A percentile compares a stretch with the other conserved stretches of the same genome.
Conservation (phyloP, 495 filamentous ascomycete species). For the Clohesyomyces aquaticus region DNA sequence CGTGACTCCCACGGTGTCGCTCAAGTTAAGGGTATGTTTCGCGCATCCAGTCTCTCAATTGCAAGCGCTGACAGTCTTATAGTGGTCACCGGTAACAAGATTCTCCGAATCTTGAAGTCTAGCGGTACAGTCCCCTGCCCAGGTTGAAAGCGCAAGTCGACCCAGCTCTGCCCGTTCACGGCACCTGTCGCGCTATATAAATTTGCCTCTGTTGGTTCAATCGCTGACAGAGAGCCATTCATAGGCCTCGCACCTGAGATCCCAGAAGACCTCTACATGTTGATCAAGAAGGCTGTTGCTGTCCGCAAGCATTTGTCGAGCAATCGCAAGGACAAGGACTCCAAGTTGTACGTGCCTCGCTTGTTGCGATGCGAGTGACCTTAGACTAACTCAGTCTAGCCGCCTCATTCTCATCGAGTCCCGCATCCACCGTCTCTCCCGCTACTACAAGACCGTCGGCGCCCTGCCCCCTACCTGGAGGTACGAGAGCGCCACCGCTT, state of each 20-base stretch:
- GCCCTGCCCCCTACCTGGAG: constrained; percentile 98
- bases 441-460: constrained; percentile 99
- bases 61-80: constrained; percentile 4
- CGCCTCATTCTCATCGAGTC: constrained; percentile 99
- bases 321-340: constrained; percentile 99
- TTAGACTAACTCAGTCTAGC: constrained; percentile 41
- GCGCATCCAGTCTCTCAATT: constrained; percentile 60
- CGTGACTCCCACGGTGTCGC: constrained; percentile 96
- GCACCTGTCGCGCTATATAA: constrained; percentile 40
- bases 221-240: constrained; percentile 92
- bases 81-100: constrained; percentile 83
- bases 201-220: constrained; percentile 89
- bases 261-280: constrained; percentile 90
- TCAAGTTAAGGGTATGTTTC: constrained; percentile 91
- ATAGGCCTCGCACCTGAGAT: constrained; percentile 96
- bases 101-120: constrained; percentile 96
- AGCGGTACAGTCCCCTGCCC: constrained; percentile 66
- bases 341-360: constrained; percentile 69
- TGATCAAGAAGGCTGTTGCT: constrained; percentile 93
- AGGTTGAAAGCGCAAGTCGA: constrained; percentile 40
- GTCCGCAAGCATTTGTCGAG: constrained; percentile 99
- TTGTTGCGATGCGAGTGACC: not conserved
- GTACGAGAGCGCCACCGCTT: constrained; percentile 66
- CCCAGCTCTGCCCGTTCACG: not conserved
- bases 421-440: constrained; percentile 96